phyloP scores from a whole-genome alignment of 2,329 filamentous ascomycete genomes.

The Fusarium palustre region DNA sequence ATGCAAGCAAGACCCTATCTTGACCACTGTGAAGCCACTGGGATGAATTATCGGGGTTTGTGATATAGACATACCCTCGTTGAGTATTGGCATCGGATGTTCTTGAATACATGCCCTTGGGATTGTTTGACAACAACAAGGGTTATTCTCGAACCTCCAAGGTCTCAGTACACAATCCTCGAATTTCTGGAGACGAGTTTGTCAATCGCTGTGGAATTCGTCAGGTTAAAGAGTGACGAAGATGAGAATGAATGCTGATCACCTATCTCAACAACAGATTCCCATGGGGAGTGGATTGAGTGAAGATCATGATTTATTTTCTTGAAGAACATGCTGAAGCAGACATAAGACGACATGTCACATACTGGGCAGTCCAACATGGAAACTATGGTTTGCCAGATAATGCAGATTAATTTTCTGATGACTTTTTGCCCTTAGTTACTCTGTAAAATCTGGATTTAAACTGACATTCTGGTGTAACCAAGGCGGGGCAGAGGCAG shows the following conservation, averaged over 20 bases:
- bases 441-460: too few species aligned
- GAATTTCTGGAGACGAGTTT: background rate
- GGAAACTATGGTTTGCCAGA: background rate
- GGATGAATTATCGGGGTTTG: background rate
- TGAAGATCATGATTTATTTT: slow-evolving; percentile 34
- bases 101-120: background rate
- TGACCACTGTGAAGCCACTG: slow-evolving; percentile 1
- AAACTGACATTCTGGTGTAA: slow-evolving; percentile 18
- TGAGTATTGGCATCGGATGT: background rate
- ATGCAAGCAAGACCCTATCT: slow-evolving; percentile 28
- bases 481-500: slow-evolving; percentile 22
- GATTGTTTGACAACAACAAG: background rate
- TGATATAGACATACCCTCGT: background rate
- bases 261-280: background rate
- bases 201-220: background rate
- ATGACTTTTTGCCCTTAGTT: background rate
- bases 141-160: background rate
- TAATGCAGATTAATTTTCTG: background rate
- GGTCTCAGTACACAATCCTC: slow-evolving; percentile 8
- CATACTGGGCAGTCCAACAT: slow-evolving; percentile 6
- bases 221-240: slow-evolving; percentile 5
- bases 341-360: slow-evolving; percentile 32
- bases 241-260: slow-evolving; percentile 22
- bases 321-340: slow-evolving; percentile 18
- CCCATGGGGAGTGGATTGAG: slow-evolving; percentile 28